Percentiles rank a stretch among this genome's conserved stretches.
Conservation (phyloP, 202 grass and related monocot species). For the Panicum hallii region DNA sequence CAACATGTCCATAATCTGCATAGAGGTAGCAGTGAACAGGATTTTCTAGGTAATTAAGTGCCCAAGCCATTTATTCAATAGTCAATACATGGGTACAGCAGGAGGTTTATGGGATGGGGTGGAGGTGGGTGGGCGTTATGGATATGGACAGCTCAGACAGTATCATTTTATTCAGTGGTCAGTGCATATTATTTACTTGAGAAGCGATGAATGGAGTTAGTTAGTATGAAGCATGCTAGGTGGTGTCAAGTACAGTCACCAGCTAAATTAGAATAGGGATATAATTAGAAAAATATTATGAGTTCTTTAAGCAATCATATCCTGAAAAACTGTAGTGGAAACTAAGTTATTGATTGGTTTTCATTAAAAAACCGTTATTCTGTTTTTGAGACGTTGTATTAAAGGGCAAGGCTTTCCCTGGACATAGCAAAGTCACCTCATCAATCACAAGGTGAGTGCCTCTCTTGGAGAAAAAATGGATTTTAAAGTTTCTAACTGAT, state of each 20-base stretch:
- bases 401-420: background rate
- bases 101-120: no score
- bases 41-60: conserved; percentile 30
- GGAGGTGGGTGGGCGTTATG: no score
- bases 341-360: background rate
- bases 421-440: conserved; percentile 2
- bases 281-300: background rate
- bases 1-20: conserved; percentile 98
- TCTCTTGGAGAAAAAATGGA: background rate
- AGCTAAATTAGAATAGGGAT: conserved; percentile 13
- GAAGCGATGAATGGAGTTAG: background rate
- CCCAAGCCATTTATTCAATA: background rate
- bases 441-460: background rate
- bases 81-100: background rate
- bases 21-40: background rate
- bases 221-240: background rate
- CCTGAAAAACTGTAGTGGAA: background rate
- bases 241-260: conserved; percentile 2
- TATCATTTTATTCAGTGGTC: background rate
- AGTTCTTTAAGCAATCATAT: background rate
- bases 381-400: background rate
- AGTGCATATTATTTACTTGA: background rate
- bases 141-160: background rate
- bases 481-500: background rate
- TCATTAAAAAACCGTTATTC: background rate